Base-by-base conservation (phyloP, 306 rosid genomes). In the Prunus mira region DNA sequence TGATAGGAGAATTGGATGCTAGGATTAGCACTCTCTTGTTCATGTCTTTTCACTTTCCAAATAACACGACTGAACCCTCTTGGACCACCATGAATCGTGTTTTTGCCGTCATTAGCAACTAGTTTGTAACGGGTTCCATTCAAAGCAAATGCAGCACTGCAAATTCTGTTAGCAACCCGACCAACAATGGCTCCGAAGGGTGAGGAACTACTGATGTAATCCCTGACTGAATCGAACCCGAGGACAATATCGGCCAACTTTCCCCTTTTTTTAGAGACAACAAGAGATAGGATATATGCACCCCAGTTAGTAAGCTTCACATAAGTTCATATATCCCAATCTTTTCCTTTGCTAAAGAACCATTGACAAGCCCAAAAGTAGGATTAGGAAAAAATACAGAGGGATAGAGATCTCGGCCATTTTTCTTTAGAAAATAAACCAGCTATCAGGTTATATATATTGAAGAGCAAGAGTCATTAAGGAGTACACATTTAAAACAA, bases 41-140 rank as follows among this genome's bases (percentile, higher is more conserved):
- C 41, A 52, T 54, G 43, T 27, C 5, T 18, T 19, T n/a, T 46
- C 27, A 30, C 82, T 9, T 65, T 25, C 82, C 78, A 79, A 55
- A 56, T 51, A 1, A 66, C 78, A 57, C 61, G 67, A 5, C 78
- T 46, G 43, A 73, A 73, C 4, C 69, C 82, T 65, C n/a, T 79
- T 49, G 62, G 47, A 4, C 78, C 82, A 12, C 68, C 82, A 57
- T 56, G 28, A 22, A 72, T 43, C 76, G 11, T 79, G 64, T 73
- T 46, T 34, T 55, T 65, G 22, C 64, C 46, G 3, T 72, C 54
- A 3, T 79, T 79, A 14, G 54, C 62, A 20, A 62, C 73, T 68
- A 72, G 45, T 15, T 34, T 54, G 12, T 72, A 72, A 30, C 10
- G 41, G 1, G 15, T 22, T 57, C 63, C 63, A 57, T 57, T 57